Evolutionary conservation across 2,329 filamentous ascomycete genomes (phyloP).

Genomic region (Thelonectria rubi): DNA sequence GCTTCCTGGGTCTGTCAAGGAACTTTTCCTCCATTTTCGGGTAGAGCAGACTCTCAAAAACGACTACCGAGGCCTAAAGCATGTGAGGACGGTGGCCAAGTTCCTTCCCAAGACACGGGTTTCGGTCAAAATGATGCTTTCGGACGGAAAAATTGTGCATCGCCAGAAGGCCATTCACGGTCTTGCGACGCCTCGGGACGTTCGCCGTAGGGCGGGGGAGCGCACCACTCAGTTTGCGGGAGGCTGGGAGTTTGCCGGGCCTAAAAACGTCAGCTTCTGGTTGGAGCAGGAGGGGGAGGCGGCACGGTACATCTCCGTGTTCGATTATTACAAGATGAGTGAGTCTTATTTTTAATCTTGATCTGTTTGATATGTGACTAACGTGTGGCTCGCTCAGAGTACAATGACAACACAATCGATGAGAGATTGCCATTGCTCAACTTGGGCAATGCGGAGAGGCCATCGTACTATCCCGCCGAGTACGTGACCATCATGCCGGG

Average conservation of each 20-base stretch:
- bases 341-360: slow-evolving; percentile 33
- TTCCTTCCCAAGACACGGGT: slow-evolving; percentile 53
- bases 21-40: slow-evolving; percentile 45
- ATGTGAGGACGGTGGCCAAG: slow-evolving; percentile 46
- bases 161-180: slow-evolving; percentile 44
- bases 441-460: slow-evolving; percentile 64
- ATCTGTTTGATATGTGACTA: slow-evolving; percentile 4
- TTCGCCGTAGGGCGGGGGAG: slow-evolving; percentile 24
- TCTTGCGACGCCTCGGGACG: slow-evolving; percentile 40
- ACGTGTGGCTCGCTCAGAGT: slow-evolving; percentile 43
- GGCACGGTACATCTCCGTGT: slow-evolving; percentile 49
- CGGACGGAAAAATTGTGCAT: slow-evolving; percentile 45
- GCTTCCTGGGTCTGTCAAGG: slow-evolving; percentile 46
- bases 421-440: slow-evolving; percentile 69
- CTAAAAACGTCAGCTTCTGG: slow-evolving; percentile 46
- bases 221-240: slow-evolving; percentile 38
- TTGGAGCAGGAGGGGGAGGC: slow-evolving; percentile 38
- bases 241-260: slow-evolving; percentile 45
- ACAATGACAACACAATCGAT: slow-evolving; percentile 44
- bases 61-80: slow-evolving; percentile 20
- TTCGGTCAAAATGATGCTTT: slow-evolving; percentile 44
- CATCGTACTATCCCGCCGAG: slow-evolving; percentile 74
- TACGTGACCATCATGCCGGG: slow-evolving; percentile 70
- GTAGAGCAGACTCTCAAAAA: slow-evolving; percentile 26
- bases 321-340: slow-evolving; percentile 57